Conservation (phyloP, 805 yeast species). For the Hanseniaspora taiwanica region DNA sequence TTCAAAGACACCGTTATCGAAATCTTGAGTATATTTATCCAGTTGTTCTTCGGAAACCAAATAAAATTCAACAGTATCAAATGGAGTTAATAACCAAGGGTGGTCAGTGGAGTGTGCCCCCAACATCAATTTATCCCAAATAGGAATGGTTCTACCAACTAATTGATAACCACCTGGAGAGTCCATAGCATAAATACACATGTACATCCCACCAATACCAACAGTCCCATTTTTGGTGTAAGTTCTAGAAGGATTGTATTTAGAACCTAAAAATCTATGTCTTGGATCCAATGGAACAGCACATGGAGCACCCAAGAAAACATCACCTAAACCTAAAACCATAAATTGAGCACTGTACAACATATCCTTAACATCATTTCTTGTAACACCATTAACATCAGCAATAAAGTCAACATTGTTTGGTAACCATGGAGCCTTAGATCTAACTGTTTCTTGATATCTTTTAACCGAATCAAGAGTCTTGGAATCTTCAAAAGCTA, state of each 20-base stretch:
- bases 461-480: constrained; percentile 83
- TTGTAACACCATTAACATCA: constrained; percentile 66
- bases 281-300: constrained; percentile 97
- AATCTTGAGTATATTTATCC: constrained; percentile 56
- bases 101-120: constrained; percentile 47
- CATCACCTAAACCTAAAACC: constrained; percentile 94
- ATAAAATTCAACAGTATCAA: constrained; percentile 89
- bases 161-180: constrained; percentile 98
- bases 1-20: constrained; percentile 65
- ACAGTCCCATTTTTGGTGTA: constrained; percentile 95
- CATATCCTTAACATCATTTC: constrained; percentile 69
- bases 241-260: constrained; percentile 93
- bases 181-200: constrained; percentile 97
- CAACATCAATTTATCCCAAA: constrained; percentile 87
- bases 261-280: constrained; percentile 81
- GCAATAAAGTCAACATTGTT: constrained; percentile 94
- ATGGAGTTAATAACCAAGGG: constrained; percentile 88
- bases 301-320: constrained; percentile 95
- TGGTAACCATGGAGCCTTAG: constrained; percentile 95
- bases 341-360: constrained; percentile 80
- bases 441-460: constrained; percentile 85
- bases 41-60: constrained; percentile 81
- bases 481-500: constrained; percentile 91
- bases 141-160: constrained; percentile 92
- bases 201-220: constrained; percentile 97